Evolutionary conservation across 768 basidiomycete species (phyloP).

Genomic region (Mycena albidolilacea): DNA sequence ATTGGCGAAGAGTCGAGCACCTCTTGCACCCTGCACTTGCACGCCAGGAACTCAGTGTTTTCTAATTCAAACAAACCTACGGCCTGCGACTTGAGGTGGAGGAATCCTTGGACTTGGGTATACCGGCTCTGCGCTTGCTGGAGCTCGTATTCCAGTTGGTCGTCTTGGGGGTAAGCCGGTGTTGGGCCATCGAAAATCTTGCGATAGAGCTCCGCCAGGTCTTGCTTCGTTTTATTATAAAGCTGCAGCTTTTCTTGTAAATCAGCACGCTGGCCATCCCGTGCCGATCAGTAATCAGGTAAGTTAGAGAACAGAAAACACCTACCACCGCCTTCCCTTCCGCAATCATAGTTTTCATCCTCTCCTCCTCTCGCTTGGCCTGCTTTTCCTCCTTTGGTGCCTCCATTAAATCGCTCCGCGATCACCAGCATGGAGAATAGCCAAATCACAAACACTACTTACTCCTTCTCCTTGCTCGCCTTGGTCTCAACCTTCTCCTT

Average conservation of each 20-base stretch:
- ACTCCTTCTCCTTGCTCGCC: conserved; percentile 63
- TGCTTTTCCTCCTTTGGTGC: conserved; percentile 58
- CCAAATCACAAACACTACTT: conserved; percentile 9
- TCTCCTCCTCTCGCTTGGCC: conserved; percentile 52
- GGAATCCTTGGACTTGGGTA: conserved; percentile 52
- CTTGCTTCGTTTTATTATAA: conserved; percentile 50
- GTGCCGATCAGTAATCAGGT: too few species aligned
- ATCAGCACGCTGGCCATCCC: background rate
- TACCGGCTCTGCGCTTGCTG: conserved; percentile 50
- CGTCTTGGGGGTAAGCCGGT: conserved; percentile 64
- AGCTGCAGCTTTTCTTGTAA: background rate
- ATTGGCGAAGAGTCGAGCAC: conserved; percentile 57
- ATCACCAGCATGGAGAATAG: background rate
- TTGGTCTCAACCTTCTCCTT: conserved; percentile 58
- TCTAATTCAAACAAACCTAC: conserved; percentile 58
- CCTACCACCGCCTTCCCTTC: conserved; percentile 56
- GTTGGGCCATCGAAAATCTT: conserved; percentile 62
- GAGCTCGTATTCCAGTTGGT: conserved; percentile 57
- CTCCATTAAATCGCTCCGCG: conserved; percentile 60
- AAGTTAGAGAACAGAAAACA: conserved; percentile 11
- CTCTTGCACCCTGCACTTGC: conserved; percentile 51
- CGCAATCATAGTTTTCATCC: conserved; percentile 49
- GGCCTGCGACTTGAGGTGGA: conserved; percentile 58
- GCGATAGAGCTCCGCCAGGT: conserved; percentile 57
- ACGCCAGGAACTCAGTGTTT: conserved; percentile 49